Base-by-base conservation (phyloP, 306 rosid species). In the Gynostemma pentaphyllum region DNA sequence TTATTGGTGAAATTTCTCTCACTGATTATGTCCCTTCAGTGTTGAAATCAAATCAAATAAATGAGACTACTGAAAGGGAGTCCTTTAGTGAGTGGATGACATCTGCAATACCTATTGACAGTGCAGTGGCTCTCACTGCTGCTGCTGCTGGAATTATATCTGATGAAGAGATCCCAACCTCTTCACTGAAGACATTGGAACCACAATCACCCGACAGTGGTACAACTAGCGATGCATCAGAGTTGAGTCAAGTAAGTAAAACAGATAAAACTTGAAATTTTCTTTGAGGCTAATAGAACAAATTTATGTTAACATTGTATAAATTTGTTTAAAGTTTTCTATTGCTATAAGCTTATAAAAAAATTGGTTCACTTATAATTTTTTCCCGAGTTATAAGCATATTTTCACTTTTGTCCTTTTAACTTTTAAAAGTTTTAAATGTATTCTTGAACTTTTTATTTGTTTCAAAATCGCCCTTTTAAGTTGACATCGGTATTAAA, bases 101-200 rank as follows among this genome's bases (percentile, higher is more conserved):
- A 51, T 80, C 77, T 63, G 98, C 98, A 68, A 88, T 92, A 76
- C 94, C 98, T 47, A 70, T 92, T 45, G 82, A 82, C 26, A 81
- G 75, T 68, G 90, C 83, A 57, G 76, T 87, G 41, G 82, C 77
- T 46, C 69, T 88, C 22, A 73, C 88, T 26, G 95, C 88, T 65
- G 95, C 91, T n/a, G 96, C 96, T 48, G 95, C 96, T 21, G 98
- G 94, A 72, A 77, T 79, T 74, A 71, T 75, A 74, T 73, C 77
- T 12, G 96, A 84, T 69, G 83, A 78, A 13, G 83, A 76, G 72
- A 66, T 71, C 67, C 74, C 63, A 47, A 72, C 70, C 46, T 66
- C 84, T 55, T 73, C 84, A 32, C 72, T 78, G 50, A 83, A 79
- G 74, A 53, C 22, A 62, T 75, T 74, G 85, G 89, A 90, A 64